These are phyloP conservation scores for Nematodospora valgi DNA, from an alignment of 805 yeast species.

Conservation along the genomic window DNA sequence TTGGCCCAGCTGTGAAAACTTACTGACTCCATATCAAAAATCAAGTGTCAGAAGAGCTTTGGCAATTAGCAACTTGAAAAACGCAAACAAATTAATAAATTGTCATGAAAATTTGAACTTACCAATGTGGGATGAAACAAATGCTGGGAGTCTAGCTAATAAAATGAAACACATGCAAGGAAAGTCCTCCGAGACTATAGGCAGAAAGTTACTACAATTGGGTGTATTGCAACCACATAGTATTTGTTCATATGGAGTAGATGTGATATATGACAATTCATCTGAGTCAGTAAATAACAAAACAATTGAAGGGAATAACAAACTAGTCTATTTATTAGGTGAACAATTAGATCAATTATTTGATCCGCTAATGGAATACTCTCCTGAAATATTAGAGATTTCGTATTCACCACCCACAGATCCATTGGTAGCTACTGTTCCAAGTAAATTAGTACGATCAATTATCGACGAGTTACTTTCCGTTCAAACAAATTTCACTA, in stretches of 20 bases:
- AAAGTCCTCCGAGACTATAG: slow-evolving; percentile 51
- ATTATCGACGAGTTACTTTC: slow-evolving; percentile 64
- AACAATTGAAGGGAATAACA: slow-evolving; percentile 66
- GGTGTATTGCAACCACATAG: slow-evolving; percentile 55
- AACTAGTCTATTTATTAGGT: slow-evolving; percentile 72
- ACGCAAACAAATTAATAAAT: slow-evolving; percentile 56
- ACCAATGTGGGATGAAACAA: slow-evolving; percentile 63
- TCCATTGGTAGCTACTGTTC: slow-evolving; percentile 10
- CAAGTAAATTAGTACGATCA: slow-evolving; percentile 34
- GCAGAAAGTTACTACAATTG: slow-evolving; percentile 49
- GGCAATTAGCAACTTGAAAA: slow-evolving; percentile 69
- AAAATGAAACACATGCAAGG: slow-evolving; percentile 47
- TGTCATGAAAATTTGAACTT: slow-evolving; percentile 17
- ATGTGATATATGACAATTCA: slow-evolving; percentile 66
- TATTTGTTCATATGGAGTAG: slow-evolving; percentile 58
- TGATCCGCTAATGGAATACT: slow-evolving; percentile 86
- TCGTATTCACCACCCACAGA: slow-evolving; percentile 60
- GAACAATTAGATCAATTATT: slow-evolving; percentile 84
- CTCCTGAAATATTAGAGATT: slow-evolving; percentile 81
- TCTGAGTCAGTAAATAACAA: slow-evolving; percentile 20
- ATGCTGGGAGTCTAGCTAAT: slow-evolving; percentile 67
- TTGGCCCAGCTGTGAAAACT: slow-evolving; percentile 75
- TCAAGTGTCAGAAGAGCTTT: slow-evolving; percentile 69
- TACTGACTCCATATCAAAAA: slow-evolving; percentile 44
- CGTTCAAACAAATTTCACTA: slow-evolving; percentile 73